phyloP scores from a whole-genome alignment of 225 moss, liverwort and hornwort species.

The Sphagnum tenellum region DNA sequence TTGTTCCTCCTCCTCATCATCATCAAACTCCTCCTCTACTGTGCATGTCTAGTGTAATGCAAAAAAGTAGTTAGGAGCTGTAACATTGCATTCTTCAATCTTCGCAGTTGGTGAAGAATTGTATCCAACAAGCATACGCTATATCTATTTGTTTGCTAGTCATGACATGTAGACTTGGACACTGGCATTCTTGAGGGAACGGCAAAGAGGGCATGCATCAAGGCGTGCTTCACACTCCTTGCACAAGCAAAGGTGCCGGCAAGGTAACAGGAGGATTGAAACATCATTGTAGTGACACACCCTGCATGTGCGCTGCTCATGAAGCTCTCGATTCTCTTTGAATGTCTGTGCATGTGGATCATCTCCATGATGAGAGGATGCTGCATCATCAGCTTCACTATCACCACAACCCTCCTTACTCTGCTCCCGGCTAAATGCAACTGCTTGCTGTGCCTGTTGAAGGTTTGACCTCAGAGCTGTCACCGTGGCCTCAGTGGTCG shows the following conservation, averaged over 20 bases:
- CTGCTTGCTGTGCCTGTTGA: slow-evolving; percentile 50
- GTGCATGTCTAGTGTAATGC: background rate
- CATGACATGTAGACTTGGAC: slow-evolving; percentile 62
- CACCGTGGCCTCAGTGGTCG: slow-evolving; percentile 24
- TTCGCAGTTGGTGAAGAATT: too few species aligned
- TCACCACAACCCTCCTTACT: slow-evolving; percentile 66
- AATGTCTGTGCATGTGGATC: slow-evolving; percentile 34
- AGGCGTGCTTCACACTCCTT: slow-evolving; percentile 53
- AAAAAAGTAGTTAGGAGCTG: background rate
- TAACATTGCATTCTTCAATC: background rate
- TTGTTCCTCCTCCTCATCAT: background rate
- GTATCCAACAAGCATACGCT: too few species aligned
- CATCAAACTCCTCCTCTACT: background rate
- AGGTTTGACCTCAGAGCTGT: slow-evolving; percentile 30
- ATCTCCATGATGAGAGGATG: slow-evolving; percentile 51
- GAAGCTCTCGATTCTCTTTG: slow-evolving; percentile 44
- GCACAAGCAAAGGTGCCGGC: slow-evolving; percentile 60
- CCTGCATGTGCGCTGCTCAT: slow-evolving; percentile 54
- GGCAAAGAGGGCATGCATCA: slow-evolving; percentile 48
- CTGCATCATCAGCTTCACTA: slow-evolving; percentile 62
- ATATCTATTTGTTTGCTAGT: background rate
- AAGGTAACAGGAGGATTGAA: slow-evolving; percentile 52
- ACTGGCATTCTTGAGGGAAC: slow-evolving; percentile 45
- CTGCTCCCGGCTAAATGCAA: slow-evolving; percentile 44
- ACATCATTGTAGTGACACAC: slow-evolving; percentile 50